Base-by-base conservation (phyloP, 352 stramenopile species). In the Halophytophthora batemanensis region DNA sequence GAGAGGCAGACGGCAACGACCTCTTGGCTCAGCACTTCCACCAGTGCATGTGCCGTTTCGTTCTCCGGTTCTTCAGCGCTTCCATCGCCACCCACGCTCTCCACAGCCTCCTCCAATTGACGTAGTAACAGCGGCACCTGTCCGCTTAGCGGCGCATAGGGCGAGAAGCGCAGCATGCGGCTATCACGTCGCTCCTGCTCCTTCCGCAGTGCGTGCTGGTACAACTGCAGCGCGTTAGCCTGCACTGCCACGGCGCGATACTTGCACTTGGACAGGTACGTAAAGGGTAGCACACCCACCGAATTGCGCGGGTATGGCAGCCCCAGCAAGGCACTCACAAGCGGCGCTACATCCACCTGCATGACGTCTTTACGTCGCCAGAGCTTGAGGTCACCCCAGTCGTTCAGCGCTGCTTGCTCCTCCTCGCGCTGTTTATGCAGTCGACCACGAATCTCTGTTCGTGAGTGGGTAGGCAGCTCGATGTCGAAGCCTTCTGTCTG, bases 221-320 rank as follows among this genome's bases (percentile, higher is more conserved):
- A 82, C 5, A 94, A 61, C 53, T 91, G 76, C 40, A 71, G 68
- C 1, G 83, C 83, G 47, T 94, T 94, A 17, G 74, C 87, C 12
- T 69, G 55, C 17, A 92, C 81, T 13, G 83, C 79, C n/a, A 73
- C 61, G 6, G 82, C 75, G 22, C 77, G 73, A 59, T 92, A 92
- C 5, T 49, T 49, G 11, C 77, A 76, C 14, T 74, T 67, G 0
- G 74, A 53, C 5, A 94, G 45, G 56, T 78, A 91, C 41, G 73
- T 76, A 25, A 88, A 90, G 11, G 82, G 84, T 28, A 93, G 54
- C 15, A 90, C 74, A 23, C 82, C 82, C 6, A 93, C 78, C 19
- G 84, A 95, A 44, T 95, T 95, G n/a, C 82, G 74, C 0, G 84
- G 82, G 37, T 89, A 90, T 28, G 82, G 80, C 2, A 87, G 35